These are phyloP conservation scores for Fonsecaea pedrosoi DNA, from an alignment of 2,329 filamentous ascomycete species.

Conservation along the genomic window DNA sequence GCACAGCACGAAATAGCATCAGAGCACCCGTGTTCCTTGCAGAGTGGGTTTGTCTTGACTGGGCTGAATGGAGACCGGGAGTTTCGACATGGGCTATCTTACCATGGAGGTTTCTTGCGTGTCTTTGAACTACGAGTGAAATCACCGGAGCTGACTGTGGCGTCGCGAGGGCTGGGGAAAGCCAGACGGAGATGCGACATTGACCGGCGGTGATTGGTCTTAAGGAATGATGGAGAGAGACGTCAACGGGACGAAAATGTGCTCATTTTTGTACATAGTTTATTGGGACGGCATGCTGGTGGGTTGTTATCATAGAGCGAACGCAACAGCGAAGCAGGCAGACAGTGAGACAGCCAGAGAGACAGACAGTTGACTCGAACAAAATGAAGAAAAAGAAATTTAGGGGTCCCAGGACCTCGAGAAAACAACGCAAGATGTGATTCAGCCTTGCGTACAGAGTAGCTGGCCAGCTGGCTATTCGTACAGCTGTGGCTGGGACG, in stretches of 20 bases:
- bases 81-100: not conserved
- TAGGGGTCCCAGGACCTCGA: slow-evolving; percentile 27
- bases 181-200: not conserved
- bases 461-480: not conserved
- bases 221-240: not conserved
- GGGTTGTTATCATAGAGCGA: slow-evolving; percentile 10
- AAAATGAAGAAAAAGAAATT: slow-evolving; percentile 20
- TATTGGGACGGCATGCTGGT: not conserved
- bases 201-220: not conserved
- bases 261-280: slow-evolving; percentile 17
- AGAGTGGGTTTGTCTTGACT: slow-evolving; percentile 19
- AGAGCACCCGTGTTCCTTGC: slow-evolving; percentile 36
- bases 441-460: no score
- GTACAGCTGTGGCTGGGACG: not conserved
- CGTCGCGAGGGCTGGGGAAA: not conserved
- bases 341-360: slow-evolving; percentile 13
- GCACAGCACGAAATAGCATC: slow-evolving; percentile 34
- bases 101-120: slow-evolving; percentile 1
- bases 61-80: slow-evolving; percentile 11
- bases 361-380: slow-evolving; percentile 17
- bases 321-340: not conserved
- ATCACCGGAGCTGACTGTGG: not conserved
- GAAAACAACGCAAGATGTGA: not conserved
- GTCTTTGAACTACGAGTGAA: not conserved
- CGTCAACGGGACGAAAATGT: not conserved